These are phyloP conservation scores for Solanum microdontum DNA, from an alignment of 257 asterid species.

Conservation along the genomic window DNA sequence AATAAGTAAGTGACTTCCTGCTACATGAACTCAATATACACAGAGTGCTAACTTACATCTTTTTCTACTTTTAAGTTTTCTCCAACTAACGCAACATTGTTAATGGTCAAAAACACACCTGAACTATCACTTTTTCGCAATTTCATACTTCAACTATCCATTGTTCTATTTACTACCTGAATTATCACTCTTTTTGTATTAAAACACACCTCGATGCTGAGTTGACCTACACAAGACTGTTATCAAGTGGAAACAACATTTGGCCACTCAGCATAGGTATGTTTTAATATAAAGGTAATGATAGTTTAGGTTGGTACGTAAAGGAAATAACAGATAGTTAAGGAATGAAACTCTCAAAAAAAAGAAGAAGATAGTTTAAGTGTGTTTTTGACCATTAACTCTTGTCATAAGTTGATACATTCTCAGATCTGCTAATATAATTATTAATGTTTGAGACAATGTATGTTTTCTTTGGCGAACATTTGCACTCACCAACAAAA, in stretches of 20 bases:
- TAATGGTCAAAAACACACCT: background rate
- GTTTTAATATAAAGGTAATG: background rate
- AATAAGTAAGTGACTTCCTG: background rate
- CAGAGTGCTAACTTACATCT: background rate
- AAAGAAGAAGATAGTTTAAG: background rate
- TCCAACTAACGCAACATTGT: background rate
- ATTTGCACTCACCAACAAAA: background rate
- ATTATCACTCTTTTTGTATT: background rate
- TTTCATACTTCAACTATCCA: background rate
- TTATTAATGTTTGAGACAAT: background rate
- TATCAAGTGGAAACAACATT: background rate
- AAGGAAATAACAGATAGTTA: background rate
- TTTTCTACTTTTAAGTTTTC: background rate
- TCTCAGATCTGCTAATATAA: background rate
- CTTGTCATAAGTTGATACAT: background rate
- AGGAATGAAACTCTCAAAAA: background rate
- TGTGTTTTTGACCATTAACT: background rate
- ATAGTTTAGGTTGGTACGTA: background rate
- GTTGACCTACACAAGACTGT: background rate
- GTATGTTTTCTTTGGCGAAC: background rate
- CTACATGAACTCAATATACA: background rate
- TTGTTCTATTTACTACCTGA: background rate
- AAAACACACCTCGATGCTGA: background rate
- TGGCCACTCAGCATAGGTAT: background rate
- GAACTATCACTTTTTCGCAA: background rate